phyloP scores from a whole-genome alignment of 306 rosid species.

The Vicia sativa region DNA sequence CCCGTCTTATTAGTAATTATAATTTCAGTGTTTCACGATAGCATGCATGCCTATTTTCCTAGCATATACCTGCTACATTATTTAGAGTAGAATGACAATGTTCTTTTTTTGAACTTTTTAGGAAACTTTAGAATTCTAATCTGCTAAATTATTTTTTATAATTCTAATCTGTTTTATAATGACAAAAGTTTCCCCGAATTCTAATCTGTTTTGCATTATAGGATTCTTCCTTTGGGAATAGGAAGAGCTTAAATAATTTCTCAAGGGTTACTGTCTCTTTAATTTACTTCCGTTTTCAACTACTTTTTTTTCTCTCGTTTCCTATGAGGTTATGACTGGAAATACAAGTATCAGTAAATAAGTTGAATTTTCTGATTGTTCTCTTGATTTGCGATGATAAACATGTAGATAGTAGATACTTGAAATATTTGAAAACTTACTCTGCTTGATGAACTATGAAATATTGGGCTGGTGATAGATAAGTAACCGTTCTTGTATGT shows the following conservation, averaged over 20 bases:
- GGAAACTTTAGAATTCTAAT: background rate
- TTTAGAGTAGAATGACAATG: background rate
- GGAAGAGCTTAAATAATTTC: slow-evolving; percentile 26
- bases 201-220: slow-evolving; percentile 7
- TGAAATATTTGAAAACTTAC: slow-evolving; percentile 1
- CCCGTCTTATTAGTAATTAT: background rate
- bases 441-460: slow-evolving; percentile 29
- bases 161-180: slow-evolving; percentile 13
- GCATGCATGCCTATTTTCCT: background rate
- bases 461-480: background rate
- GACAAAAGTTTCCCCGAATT: background rate
- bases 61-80: slow-evolving; percentile 1
- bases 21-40: background rate
- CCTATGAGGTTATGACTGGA: slow-evolving; percentile 1
- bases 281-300: slow-evolving; percentile 1
- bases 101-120: background rate
- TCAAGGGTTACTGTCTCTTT: background rate
- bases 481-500: slow-evolving; percentile 11
- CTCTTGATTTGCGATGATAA: slow-evolving; percentile 24
- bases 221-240: slow-evolving; percentile 19
- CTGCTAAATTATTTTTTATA: background rate
- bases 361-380: slow-evolving; percentile 26
- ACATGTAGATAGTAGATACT: slow-evolving; percentile 28
- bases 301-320: background rate
- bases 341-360: background rate